Conservation (phyloP, 2,329 filamentous ascomycete species). For the Berkeleyomyces basicola region DNA sequence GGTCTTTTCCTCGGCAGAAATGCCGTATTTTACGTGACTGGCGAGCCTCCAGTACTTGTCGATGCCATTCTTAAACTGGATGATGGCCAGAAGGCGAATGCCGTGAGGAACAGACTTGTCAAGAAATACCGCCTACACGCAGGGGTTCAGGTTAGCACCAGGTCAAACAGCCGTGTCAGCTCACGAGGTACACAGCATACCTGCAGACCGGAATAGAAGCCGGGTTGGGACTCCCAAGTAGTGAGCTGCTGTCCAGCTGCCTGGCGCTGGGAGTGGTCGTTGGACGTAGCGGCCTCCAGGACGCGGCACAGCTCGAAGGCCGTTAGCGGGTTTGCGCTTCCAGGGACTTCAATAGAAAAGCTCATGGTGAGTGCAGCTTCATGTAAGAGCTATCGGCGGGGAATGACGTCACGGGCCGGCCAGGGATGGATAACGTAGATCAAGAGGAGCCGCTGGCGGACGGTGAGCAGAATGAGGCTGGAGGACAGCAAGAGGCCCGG, state of each 20-base stretch:
- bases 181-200: conserved; percentile 23
- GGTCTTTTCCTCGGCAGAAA: conserved; percentile 58
- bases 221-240: conserved; percentile 49
- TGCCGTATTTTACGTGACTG: conserved; percentile 40
- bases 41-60: conserved; percentile 80
- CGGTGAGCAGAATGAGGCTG: background rate
- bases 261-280: conserved; percentile 45
- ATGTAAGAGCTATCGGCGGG: background rate
- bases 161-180: conserved; percentile 8
- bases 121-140: conserved; percentile 54
- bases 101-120: conserved; percentile 61
- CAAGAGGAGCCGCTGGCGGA: background rate
- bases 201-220: conserved; percentile 54
- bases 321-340: conserved; percentile 59
- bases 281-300: conserved; percentile 46
- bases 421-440: background rate
- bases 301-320: conserved; percentile 46
- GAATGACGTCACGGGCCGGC: background rate
- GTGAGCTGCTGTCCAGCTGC: conserved; percentile 53
- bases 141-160: conserved; percentile 1
- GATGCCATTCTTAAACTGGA: conserved; percentile 92
- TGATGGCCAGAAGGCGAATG: conserved; percentile 75
- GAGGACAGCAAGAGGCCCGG: background rate
- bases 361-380: conserved; percentile 32
- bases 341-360: conserved; percentile 61